Evolutionary conservation across 169 alveolate genomes (phyloP), one percentile per base, ranked within the genome.

Genomic region (Babesia gibsoni): DNA sequence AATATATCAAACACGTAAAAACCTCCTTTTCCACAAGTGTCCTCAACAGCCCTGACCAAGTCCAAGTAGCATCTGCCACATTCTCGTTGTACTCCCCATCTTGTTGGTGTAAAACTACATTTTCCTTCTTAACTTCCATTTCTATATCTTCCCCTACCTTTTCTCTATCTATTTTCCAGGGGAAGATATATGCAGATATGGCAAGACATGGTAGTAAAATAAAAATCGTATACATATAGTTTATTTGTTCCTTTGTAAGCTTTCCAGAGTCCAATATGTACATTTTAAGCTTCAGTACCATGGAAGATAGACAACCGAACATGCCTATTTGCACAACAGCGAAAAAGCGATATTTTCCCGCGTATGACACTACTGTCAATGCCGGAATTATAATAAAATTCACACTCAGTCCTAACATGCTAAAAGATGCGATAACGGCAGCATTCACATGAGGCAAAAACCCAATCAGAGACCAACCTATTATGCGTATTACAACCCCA

Each of bases 301-400:
- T 16, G 27, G 73, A 77, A 9, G 86, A 23, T 42, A 67, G 35
- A 23, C 79, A 56, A 18, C 82, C 46, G 37, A 59, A 67, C 58
- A 68, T 49, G 43, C 82, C 80, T 8, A 77, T 63, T 22, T 36
- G 27, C 32, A 77, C 36, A 43, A 68, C 33, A 7, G 59, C 67
- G 2, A 52, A 36, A 18, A 48, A 41, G 9, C 72, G 58, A 46
- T 39, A 66, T 49, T 36, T 48, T 54, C 48, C 29, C 0, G 65
- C 56, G 58, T 77, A 77, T 42, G 41, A 6, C 3, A 61, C 86
- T 5, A 77, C 67, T 29, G 86, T 77, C 16, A 77, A 37, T 10
- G 75, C 79, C 9, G 86, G 86, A 42, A 77, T 67, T 9, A 77
- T 43, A 8, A 63, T 54, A 32, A 64, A 67, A 33, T 77, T 77